Evolutionary conservation across 2,329 filamentous ascomycete genomes (phyloP).

Genomic region (Epichloe festucae): DNA sequence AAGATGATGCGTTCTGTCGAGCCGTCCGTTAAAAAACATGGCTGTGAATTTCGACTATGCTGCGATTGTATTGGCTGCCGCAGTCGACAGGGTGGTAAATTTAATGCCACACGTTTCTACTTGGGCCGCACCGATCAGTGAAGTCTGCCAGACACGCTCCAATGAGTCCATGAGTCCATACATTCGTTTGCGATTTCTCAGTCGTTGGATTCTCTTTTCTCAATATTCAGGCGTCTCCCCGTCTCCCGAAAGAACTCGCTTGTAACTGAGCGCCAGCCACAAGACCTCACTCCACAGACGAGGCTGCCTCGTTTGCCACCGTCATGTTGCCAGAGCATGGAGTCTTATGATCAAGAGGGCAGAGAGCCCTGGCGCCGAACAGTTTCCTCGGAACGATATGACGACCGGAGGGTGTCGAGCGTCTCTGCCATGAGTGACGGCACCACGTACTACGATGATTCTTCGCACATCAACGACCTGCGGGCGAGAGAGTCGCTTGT

Average conservation of each 20-base stretch:
- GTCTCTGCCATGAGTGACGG: conserved; percentile 21
- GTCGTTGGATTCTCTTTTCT: too few relatives aligned
- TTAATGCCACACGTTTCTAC: neutral
- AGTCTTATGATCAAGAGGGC: conserved; percentile 17
- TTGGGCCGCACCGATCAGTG: neutral
- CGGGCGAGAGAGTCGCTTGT: conserved; percentile 14
- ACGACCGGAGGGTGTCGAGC: conserved; percentile 12
- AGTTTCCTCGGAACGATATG: neutral
- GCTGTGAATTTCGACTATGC: neutral
- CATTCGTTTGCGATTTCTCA: neutral
- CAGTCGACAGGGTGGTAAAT: too few relatives aligned
- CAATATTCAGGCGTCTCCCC: too few relatives aligned
- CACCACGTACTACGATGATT: conserved; percentile 15
- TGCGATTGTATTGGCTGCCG: neutral
- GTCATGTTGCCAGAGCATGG: conserved; percentile 14
- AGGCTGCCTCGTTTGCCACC: conserved; percentile 11
- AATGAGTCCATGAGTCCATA: too few relatives aligned
- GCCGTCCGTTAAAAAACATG: too few relatives aligned
- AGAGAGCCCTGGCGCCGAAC: conserved; percentile 14
- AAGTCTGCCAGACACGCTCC: neutral
- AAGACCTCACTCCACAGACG: neutral
- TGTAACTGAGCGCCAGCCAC: neutral
- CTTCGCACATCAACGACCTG: conserved; percentile 11
- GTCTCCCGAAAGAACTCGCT: neutral
- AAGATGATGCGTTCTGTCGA: too few relatives aligned